These are phyloP conservation scores for Tuber melanosporum DNA, from an alignment of 495 filamentous ascomycete species.

Conservation along the genomic window DNA sequence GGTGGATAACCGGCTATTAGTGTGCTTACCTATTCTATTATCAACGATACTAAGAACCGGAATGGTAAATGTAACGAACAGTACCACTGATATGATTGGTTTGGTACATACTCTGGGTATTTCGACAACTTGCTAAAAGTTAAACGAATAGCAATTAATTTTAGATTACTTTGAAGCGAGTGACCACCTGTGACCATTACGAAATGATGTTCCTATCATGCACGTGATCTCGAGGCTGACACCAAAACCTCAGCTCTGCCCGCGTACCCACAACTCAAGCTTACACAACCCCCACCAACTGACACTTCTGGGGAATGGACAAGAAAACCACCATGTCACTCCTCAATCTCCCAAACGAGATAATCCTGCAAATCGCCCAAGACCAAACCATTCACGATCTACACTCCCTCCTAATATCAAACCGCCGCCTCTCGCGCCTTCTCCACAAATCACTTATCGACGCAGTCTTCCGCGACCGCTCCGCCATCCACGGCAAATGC, in stretches of 20 bases:
- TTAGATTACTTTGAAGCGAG: background rate
- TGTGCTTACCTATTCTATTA: no score
- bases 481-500: background rate
- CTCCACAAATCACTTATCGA: conserved; percentile 4
- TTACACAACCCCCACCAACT: background rate
- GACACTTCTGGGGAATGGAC: background rate
- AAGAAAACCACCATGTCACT: conserved; percentile 5
- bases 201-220: background rate
- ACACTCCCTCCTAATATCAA: background rate
- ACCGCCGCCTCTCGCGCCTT: conserved; percentile 4
- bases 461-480: background rate
- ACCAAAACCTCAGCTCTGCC: background rate
- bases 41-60: no score
- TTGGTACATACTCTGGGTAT: no score
- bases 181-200: background rate
- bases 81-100: no score
- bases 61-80: no score
- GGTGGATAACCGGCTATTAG: no score
- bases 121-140: no score
- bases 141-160: no score
- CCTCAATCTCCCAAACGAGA: conserved; percentile 9
- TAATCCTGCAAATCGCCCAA: conserved; percentile 1
- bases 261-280: background rate
- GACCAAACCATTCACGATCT: background rate
- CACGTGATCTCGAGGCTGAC: background rate